Conservation (phyloP, 345 rosid genomes). For the Erucastrum elatum region DNA sequence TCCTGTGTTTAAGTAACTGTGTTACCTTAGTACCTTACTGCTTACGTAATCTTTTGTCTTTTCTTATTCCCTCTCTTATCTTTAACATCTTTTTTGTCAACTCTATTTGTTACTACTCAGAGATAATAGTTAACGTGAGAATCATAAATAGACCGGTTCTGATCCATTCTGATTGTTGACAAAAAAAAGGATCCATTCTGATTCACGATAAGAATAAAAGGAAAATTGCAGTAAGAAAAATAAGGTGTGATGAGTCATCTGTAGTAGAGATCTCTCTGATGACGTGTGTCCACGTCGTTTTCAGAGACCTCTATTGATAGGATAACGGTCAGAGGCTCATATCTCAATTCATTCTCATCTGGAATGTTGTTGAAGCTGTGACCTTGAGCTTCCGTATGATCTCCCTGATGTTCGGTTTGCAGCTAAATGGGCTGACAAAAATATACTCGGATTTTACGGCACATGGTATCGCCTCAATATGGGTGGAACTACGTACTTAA, state of each 20-base stretch:
- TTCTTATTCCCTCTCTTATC: neutral
- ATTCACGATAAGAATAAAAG: neutral
- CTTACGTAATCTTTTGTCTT: neutral
- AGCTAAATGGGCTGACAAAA: neutral
- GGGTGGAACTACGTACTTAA: no score
- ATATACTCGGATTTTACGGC: neutral
- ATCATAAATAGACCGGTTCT: neutral
- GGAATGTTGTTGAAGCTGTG: neutral
- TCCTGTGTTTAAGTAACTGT: neutral
- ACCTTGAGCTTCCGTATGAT: neutral
- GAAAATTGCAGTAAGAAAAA: constrained; percentile 14
- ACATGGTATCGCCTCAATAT: neutral
- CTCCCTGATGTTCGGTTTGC: neutral
- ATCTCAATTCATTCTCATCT: neutral
- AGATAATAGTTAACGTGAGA: neutral
- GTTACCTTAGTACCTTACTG: neutral
- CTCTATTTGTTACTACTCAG: neutral
- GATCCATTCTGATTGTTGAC: no score
- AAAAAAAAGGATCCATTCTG: no score
- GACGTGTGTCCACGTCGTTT: constrained; percentile 36
- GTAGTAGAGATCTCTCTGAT: constrained; percentile 6
- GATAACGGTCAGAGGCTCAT: constrained; percentile 30
- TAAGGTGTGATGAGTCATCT: constrained; percentile 24
- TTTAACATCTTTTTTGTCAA: neutral
- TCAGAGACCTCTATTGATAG: constrained; percentile 22